Conservation (phyloP, 2,329 filamentous ascomycete genomes). For the Diaporthe sp. region DNA sequence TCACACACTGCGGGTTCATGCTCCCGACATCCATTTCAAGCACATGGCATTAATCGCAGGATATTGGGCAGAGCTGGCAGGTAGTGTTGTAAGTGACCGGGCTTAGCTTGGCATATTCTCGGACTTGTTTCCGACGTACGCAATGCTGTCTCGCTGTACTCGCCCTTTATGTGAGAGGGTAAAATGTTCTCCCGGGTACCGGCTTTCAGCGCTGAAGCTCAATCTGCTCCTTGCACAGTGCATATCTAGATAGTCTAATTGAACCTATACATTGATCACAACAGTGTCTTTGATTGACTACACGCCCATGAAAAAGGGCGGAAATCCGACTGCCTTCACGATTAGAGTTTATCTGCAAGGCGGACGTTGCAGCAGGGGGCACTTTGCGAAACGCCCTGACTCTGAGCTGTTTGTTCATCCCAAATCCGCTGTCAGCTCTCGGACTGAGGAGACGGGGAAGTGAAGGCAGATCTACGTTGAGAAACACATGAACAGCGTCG, state of each 20-base stretch:
- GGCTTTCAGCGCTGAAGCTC: neutral
- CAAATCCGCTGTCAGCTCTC: conserved; percentile 21
- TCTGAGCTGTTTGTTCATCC: conserved; percentile 11
- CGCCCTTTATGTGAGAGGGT: neutral
- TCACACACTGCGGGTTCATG: too few species aligned
- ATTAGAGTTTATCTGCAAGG: conserved; percentile 1
- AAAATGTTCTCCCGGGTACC: neutral
- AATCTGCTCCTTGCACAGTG: neutral
- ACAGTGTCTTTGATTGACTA: neutral
- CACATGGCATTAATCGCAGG: too few species aligned
- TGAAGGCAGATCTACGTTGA: neutral
- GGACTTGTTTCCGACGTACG: neutral
- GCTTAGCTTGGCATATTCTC: neutral
- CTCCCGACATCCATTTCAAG: neutral
- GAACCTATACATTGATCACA: neutral
- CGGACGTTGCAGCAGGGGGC: conserved; percentile 18
- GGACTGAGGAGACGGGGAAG: neutral
- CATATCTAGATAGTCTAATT: neutral
- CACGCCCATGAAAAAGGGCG: neutral
- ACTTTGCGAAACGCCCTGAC: conserved; percentile 7
- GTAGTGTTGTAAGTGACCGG: neutral
- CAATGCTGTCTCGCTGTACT: too few species aligned
- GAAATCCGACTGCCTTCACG: neutral
- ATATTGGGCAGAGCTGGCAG: neutral
- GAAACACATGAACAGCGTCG: conserved; percentile 13